These are phyloP conservation scores for Xerocomellus dryophilus DNA, from an alignment of 768 basidiomycete genomes.

Conservation along the genomic window DNA sequence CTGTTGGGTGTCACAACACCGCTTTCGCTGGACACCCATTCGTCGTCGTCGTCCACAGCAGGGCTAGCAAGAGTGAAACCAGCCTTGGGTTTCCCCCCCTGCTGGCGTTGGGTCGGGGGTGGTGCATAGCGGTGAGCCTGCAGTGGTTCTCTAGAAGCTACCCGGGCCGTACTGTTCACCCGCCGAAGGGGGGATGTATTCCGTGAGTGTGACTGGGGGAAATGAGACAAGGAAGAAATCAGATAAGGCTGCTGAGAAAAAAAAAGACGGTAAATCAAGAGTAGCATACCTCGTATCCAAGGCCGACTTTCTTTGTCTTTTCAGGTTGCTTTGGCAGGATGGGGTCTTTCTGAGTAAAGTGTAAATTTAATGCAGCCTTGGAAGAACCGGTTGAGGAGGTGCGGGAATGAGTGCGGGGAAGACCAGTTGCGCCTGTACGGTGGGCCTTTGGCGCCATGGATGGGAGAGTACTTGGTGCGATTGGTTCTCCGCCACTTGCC, in stretches of 20 bases:
- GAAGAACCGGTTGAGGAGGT: slow-evolving; percentile 54
- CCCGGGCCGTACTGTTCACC: slow-evolving; percentile 28
- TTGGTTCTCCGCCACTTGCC: slow-evolving; percentile 31
- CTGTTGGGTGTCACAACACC: slow-evolving; percentile 66
- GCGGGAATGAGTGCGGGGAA: slow-evolving; percentile 61
- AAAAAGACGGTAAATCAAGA: slow-evolving; percentile 1
- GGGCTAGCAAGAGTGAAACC: slow-evolving; percentile 60
- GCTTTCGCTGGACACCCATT: slow-evolving; percentile 78
- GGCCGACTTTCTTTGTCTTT: slow-evolving; percentile 48
- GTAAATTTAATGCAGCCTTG: slow-evolving; percentile 57
- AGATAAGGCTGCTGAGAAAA: slow-evolving; percentile 14
- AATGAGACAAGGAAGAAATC: neutral
- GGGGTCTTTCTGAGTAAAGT: slow-evolving; percentile 66
- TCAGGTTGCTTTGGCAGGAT: slow-evolving; percentile 43
- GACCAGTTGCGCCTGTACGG: slow-evolving; percentile 43
- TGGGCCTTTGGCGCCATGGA: slow-evolving; percentile 53
- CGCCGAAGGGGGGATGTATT: slow-evolving; percentile 26
- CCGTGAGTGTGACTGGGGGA: slow-evolving; percentile 20
- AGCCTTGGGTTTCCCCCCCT: slow-evolving; percentile 39
- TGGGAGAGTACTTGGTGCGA: slow-evolving; percentile 12
- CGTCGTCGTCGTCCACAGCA: slow-evolving; percentile 55
- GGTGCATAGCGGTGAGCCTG: slow-evolving; percentile 35
- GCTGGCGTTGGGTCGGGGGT: slow-evolving; percentile 28
- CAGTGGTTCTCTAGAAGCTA: slow-evolving; percentile 31
- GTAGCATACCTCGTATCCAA: slow-evolving; percentile 45